Evolutionary conservation across 495 filamentous ascomycete genomes (phyloP).

Genomic region (Aspergillus diversus): DNA sequence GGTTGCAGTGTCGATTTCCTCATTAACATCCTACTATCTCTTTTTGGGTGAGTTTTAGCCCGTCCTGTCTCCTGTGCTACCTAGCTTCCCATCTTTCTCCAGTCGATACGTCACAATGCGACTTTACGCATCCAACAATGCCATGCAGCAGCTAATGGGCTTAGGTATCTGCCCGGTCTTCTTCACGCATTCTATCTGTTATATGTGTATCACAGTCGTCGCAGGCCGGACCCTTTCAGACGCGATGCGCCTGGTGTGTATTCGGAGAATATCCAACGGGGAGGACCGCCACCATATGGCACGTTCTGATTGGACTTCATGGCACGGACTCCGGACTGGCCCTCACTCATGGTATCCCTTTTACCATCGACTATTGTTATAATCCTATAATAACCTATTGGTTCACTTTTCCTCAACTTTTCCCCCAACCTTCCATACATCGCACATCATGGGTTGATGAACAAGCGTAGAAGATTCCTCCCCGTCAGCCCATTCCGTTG

Average conservation of each 20-base stretch:
- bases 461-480: too few relatives aligned
- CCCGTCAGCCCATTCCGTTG: too few relatives aligned
- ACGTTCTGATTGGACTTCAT: slow-evolving; percentile 30
- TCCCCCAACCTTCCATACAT: too few relatives aligned
- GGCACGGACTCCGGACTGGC: not conserved
- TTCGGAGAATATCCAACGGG: slow-evolving; percentile 75
- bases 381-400: too few relatives aligned
- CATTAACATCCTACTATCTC: slow-evolving; percentile 65
- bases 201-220: slow-evolving; percentile 81
- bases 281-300: slow-evolving; percentile 58
- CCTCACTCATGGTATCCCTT: too few relatives aligned
- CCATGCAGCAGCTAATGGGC: not conserved
- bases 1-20: slow-evolving; percentile 67
- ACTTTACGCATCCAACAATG: not conserved
- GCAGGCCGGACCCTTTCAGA: slow-evolving; percentile 53
- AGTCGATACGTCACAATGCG: not conserved
- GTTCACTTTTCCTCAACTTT: too few relatives aligned
- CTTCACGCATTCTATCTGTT: slow-evolving; percentile 92
- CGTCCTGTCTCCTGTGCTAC: not conserved
- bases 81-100: not conserved
- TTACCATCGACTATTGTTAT: too few relatives aligned
- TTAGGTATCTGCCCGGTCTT: slow-evolving; percentile 75
- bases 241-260: slow-evolving; percentile 74
- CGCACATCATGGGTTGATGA: too few relatives aligned
- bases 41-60: slow-evolving; percentile 55